phyloP scores from a whole-genome alignment of 495 filamentous ascomycete species.

The Penicillium crystallinum region DNA sequence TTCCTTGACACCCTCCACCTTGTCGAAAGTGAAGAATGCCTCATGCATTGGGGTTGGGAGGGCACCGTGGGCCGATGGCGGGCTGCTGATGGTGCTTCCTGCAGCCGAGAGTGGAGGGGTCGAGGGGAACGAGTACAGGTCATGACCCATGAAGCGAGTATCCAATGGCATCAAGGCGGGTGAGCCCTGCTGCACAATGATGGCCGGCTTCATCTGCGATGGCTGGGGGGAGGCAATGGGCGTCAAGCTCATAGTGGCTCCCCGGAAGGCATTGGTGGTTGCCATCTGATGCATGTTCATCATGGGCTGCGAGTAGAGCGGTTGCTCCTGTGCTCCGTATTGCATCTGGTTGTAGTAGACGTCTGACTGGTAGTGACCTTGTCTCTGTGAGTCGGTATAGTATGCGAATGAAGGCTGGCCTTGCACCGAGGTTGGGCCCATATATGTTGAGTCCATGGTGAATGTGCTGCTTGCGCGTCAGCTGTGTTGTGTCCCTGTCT shows the following conservation, averaged over 20 bases:
- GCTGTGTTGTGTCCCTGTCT: not conserved
- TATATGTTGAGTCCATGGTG: slow-evolving; percentile 55
- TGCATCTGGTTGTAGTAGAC: slow-evolving; percentile 50
- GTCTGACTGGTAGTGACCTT: slow-evolving; percentile 71
- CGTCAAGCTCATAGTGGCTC: slow-evolving; percentile 53
- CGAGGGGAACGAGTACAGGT: slow-evolving; percentile 71
- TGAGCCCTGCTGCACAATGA: slow-evolving; percentile 64
- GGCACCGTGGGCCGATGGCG: slow-evolving; percentile 68
- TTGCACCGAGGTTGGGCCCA: slow-evolving; percentile 48
- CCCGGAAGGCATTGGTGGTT: slow-evolving; percentile 54
- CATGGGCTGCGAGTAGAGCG: slow-evolving; percentile 40
- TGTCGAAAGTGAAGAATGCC: slow-evolving; percentile 68
- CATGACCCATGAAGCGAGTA: slow-evolving; percentile 63
- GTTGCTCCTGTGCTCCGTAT: slow-evolving; percentile 33
- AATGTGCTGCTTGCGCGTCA: slow-evolving; percentile 6
- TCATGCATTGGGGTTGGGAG: slow-evolving; percentile 79
- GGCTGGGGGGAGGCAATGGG: slow-evolving; percentile 76
- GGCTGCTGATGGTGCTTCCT: slow-evolving; percentile 80
- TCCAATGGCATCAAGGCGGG: slow-evolving; percentile 71
- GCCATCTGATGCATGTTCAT: slow-evolving; percentile 74
- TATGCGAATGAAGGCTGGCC: slow-evolving; percentile 85
- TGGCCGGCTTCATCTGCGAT: slow-evolving; percentile 67
- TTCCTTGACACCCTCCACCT: slow-evolving; percentile 75
- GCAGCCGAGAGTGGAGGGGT: slow-evolving; percentile 86
- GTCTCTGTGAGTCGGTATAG: slow-evolving; percentile 80